Evolutionary conservation across 495 filamentous ascomycete genomes (phyloP).

Genomic region (Pseudomonodictys pantanalensis): DNA sequence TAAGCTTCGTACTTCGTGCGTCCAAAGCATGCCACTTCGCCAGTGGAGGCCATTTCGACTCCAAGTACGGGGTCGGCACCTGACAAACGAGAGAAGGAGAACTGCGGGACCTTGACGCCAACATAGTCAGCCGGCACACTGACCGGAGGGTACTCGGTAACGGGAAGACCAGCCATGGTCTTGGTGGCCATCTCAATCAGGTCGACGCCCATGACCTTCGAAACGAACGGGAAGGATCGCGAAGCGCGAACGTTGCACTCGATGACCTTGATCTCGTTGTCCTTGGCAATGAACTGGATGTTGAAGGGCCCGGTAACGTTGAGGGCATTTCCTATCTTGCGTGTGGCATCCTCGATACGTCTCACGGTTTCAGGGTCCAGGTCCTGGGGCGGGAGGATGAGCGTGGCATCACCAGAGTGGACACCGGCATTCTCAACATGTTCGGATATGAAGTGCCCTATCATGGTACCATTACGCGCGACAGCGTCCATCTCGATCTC

Average conservation of each 20-base stretch:
- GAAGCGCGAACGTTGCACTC: slow-evolving; percentile 98
- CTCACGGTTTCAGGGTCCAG: slow-evolving; percentile 82
- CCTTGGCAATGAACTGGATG: slow-evolving; percentile 99
- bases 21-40: slow-evolving; percentile 96
- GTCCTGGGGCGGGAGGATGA: slow-evolving; percentile 94
- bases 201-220: slow-evolving; percentile 97
- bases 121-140: slow-evolving; percentile 77
- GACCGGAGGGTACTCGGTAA: slow-evolving; percentile 75
- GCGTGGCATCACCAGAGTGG: slow-evolving; percentile 91
- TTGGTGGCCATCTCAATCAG: slow-evolving; percentile 98
- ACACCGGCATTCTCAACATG: slow-evolving; percentile 98
- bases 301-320: slow-evolving; percentile 98
- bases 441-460: slow-evolving; percentile 92
- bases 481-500: slow-evolving; percentile 98
- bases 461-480: slow-evolving; percentile 77
- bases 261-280: slow-evolving; percentile 99
- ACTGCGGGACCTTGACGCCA: slow-evolving; percentile 96
- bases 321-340: slow-evolving; percentile 90
- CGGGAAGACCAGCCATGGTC: slow-evolving; percentile 84
- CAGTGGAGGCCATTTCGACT: slow-evolving; percentile 98
- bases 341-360: slow-evolving; percentile 89
- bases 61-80: slow-evolving; percentile 95
- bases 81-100: slow-evolving; percentile 95
- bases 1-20: slow-evolving; percentile 96
- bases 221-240: slow-evolving; percentile 95